Evolutionary conservation across 2,329 filamentous ascomycete genomes (phyloP), one percentile per base, ranked within the genome.

Genomic region (Diaporthe humulicola): DNA sequence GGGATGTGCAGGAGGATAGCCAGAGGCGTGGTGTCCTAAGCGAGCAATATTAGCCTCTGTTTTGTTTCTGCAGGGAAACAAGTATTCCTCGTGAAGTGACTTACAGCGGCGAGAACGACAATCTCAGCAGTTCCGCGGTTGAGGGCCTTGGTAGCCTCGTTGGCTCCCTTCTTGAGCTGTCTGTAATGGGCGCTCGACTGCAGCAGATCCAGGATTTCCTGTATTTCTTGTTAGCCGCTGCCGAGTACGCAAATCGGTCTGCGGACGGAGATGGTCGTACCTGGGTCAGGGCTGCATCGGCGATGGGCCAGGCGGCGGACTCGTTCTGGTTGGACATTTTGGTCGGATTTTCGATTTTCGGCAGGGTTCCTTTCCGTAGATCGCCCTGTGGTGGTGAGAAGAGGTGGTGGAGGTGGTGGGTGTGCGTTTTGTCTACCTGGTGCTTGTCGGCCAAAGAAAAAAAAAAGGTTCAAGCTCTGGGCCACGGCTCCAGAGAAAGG

Each of bases 121-220:
- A 98, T 88, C 87, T 98, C 96, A 79, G 92, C 92, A 77, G 96
- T 95, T 86, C 96, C 96, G 79, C 96, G 93, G 88, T 97, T 97
- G 69, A 98, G 90, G 1, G 95, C 94, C 89, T 98, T 98, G 82
- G 95, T 98, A 50, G 86, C 88, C 84, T 95, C 93, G 89, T 96
- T 96, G 83, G 94, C 94, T 77, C 95, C 94, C 89, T 97, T 97
- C 90, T 97, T 97, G 78, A 96, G 86, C 89, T 97, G 94, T 70
- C 92, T 90, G 81, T 90, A 89, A 86, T 93, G 81, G 87, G 86
- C 87, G 73, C 87, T 92, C 81, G 94, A 92, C 87, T 96, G 94
- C 77, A 96, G 89, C 73, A 95, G 89, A 80, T 97, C 94, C 77
- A 98, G 91, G 77, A 98, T 92, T 84, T 96, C 92, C 87, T 95